Conservation (phyloP, 2,329 filamentous ascomycete genomes). For the Paecilomyces sp. region DNA sequence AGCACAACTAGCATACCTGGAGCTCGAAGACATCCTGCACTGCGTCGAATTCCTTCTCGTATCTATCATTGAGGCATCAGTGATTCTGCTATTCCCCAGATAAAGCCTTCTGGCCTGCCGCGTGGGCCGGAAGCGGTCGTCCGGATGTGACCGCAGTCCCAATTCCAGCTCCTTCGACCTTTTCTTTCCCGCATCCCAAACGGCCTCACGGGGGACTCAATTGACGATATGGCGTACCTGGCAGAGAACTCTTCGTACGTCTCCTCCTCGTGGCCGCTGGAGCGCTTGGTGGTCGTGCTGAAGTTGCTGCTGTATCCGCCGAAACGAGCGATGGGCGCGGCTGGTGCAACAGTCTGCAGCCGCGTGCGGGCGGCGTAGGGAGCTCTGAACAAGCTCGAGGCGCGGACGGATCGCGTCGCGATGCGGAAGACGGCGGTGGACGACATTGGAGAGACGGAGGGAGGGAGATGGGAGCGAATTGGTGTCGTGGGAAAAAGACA, state of each 20-base stretch:
- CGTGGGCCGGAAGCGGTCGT: neutral
- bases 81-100: conserved; percentile 10
- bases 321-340: conserved; percentile 45
- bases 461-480: conserved; percentile 1
- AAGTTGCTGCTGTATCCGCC: conserved; percentile 57
- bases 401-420: conserved; percentile 59
- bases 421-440: conserved; percentile 63
- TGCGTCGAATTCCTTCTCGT: conserved; percentile 97
- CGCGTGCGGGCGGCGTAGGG: conserved; percentile 52
- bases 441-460: conserved; percentile 47
- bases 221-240: conserved; percentile 57
- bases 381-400: conserved; percentile 56
- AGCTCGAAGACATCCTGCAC: conserved; percentile 99
- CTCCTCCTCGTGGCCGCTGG: conserved; percentile 73
- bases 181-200: neutral
- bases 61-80: conserved; percentile 55
- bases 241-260: conserved; percentile 98
- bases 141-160: neutral
- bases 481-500: conserved; percentile 6
- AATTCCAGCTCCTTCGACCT: neutral
- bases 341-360: conserved; percentile 49
- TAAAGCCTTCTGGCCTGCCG: conserved; percentile 9
- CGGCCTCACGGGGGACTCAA: neutral
- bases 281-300: conserved; percentile 49
- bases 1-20: conserved; percentile 59